These are phyloP conservation scores for Pythium rishiriense DNA, from an alignment of 352 stramenopile genomes.

Conservation along the genomic window DNA sequence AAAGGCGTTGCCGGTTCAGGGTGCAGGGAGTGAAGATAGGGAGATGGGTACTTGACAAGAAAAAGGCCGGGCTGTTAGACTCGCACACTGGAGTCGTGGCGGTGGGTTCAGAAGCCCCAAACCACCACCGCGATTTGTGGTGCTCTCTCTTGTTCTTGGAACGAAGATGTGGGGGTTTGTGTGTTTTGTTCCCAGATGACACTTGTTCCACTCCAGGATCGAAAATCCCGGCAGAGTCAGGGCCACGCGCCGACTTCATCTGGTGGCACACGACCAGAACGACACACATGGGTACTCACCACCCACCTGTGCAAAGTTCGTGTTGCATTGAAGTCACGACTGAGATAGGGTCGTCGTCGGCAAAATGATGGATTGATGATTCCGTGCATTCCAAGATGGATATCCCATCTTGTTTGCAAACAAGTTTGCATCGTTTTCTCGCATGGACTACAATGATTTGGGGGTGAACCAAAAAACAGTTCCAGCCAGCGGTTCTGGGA, in stretches of 20 bases:
- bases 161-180: background rate
- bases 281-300: background rate
- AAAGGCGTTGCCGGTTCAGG: slow-evolving; percentile 17
- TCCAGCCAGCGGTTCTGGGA: background rate
- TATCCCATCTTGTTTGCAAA: background rate
- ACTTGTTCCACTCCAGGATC: slow-evolving; percentile 5
- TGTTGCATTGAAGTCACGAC: background rate
- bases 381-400: background rate
- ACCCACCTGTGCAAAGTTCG: background rate
- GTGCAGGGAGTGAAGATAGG: slow-evolving; percentile 2
- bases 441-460: no score
- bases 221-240: slow-evolving; percentile 13
- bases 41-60: background rate
- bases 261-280: slow-evolving; percentile 5
- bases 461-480: background rate
- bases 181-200: slow-evolving; percentile 10
- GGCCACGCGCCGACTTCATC: no score
- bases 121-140: background rate
- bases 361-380: background rate
- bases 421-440: no score
- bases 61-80: slow-evolving; percentile 2
- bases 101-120: slow-evolving; percentile 1
- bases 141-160: background rate
- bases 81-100: background rate
- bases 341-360: background rate